A percentile compares a stretch with the other conserved stretches of the same genome.
phyloP scores from a whole-genome alignment of 257 asterid genomes.

The Parsonsia alboflavescens region DNA sequence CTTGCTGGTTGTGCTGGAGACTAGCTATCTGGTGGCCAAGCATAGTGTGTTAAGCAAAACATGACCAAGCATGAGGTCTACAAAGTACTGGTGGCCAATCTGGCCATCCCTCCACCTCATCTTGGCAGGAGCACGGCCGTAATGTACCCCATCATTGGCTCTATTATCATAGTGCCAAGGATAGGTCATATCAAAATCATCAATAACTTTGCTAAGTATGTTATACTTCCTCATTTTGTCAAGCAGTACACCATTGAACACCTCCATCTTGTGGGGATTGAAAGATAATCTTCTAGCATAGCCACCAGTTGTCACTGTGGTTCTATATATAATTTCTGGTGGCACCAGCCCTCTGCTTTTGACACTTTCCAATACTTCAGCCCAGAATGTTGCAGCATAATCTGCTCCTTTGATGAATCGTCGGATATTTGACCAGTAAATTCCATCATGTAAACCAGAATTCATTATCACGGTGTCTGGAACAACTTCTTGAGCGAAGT shows the following conservation, averaged over 20 bases:
- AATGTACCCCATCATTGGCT: slow-evolving; percentile 91
- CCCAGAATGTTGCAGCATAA: slow-evolving; percentile 74
- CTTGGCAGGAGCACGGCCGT: slow-evolving; percentile 81
- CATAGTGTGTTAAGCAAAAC: slow-evolving; percentile 63
- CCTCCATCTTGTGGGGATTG: slow-evolving; percentile 96
- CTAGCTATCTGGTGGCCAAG: slow-evolving; percentile 18
- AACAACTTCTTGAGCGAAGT: slow-evolving; percentile 42
- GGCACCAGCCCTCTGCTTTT: slow-evolving; percentile 35
- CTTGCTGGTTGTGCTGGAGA: neutral
- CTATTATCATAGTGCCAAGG: slow-evolving; percentile 95
- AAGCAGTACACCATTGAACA: slow-evolving; percentile 69
- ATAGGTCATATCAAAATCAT: slow-evolving; percentile 82
- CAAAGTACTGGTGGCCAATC: slow-evolving; percentile 90
- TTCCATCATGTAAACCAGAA: slow-evolving; percentile 85
- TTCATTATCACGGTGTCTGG: slow-evolving; percentile 87
- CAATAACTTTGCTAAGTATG: slow-evolving; percentile 47
- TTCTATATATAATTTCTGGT: slow-evolving; percentile 64
- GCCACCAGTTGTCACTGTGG: slow-evolving; percentile 86
- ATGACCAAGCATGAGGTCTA: slow-evolving; percentile 89
- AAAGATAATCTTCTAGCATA: slow-evolving; percentile 58
- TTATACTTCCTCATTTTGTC: slow-evolving; percentile 63
- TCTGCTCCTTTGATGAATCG: slow-evolving; percentile 51
- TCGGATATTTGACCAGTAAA: slow-evolving; percentile 56
- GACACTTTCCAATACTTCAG: slow-evolving; percentile 43
- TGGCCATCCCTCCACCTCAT: slow-evolving; percentile 76